Conservation (phyloP, 2,329 filamentous ascomycete species). For the Verticillium klebahnii region DNA sequence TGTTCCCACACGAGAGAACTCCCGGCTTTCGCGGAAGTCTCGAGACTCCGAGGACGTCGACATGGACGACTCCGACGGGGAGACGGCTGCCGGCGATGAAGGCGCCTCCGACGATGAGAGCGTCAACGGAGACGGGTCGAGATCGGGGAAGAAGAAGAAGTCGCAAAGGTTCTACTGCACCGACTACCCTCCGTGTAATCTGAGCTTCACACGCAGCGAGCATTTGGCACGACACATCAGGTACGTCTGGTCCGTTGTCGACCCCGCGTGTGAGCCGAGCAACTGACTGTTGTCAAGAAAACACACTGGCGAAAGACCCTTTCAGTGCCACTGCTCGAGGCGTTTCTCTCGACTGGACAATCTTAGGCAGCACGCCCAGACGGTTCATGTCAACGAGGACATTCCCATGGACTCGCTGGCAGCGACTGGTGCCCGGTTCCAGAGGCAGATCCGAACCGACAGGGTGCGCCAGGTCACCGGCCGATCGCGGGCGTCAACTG, state of each 20-base stretch:
- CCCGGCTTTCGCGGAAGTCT: slow-evolving; percentile 52
- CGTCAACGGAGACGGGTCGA: slow-evolving; percentile 58
- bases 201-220: slow-evolving; percentile 95
- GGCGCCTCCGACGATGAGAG: slow-evolving; percentile 61
- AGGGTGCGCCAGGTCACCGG: slow-evolving; percentile 69
- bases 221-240: slow-evolving; percentile 92
- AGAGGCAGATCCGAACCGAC: slow-evolving; percentile 86
- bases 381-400: slow-evolving; percentile 95
- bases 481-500: slow-evolving; percentile 72
- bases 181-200: slow-evolving; percentile 85
- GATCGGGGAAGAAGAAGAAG: slow-evolving; percentile 90
- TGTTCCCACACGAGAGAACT: slow-evolving; percentile 32
- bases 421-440: slow-evolving; percentile 86
- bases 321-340: slow-evolving; percentile 91
- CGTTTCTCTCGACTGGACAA: slow-evolving; percentile 94
- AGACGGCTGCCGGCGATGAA: slow-evolving; percentile 44
- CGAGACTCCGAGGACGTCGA: slow-evolving; percentile 65
- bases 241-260: slow-evolving; percentile 36
- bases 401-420: slow-evolving; percentile 92
- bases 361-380: slow-evolving; percentile 92
- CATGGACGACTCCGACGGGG: slow-evolving; percentile 71
- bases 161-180: slow-evolving; percentile 95
- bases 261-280: background rate
- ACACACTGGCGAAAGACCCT: slow-evolving; percentile 95
- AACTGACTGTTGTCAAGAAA: slow-evolving; percentile 52